Evolutionary conservation across 2,329 filamentous ascomycete genomes (phyloP).

Genomic region (Leptographium flavum): DNA sequence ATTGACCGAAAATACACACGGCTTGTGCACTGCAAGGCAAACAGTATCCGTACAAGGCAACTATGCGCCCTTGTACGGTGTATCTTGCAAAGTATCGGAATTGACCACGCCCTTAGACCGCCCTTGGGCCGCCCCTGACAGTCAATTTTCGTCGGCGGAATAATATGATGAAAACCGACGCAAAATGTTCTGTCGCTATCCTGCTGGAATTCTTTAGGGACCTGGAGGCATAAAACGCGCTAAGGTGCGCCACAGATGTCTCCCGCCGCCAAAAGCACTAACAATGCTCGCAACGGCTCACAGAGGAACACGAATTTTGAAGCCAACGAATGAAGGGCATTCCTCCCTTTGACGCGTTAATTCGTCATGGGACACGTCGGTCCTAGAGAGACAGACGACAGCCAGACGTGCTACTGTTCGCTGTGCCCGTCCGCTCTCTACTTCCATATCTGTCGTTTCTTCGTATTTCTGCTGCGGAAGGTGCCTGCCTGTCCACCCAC

Average conservation of each 20-base stretch:
- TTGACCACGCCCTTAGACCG: no score
- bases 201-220: neutral
- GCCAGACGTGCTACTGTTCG: neutral
- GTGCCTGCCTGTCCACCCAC: no score
- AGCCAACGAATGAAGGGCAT: neutral
- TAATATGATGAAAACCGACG: no score
- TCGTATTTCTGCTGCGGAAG: neutral
- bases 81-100: no score
- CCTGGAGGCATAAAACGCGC: neutral
- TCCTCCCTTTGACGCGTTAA: neutral
- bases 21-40: neutral
- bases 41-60: neutral
- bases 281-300: neutral
- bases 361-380: neutral
- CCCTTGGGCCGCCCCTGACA: no score
- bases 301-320: neutral
- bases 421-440: no score
- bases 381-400: neutral
- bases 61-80: no score
- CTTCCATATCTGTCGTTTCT: no score
- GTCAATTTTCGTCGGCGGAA: no score
- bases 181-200: no score
- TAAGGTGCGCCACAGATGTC: neutral
- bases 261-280: neutral
- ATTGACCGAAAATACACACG: no score